Evolutionary conservation across 1,284 basidiomycete species (phyloP).

Genomic region (Coniophora puteana): DNA sequence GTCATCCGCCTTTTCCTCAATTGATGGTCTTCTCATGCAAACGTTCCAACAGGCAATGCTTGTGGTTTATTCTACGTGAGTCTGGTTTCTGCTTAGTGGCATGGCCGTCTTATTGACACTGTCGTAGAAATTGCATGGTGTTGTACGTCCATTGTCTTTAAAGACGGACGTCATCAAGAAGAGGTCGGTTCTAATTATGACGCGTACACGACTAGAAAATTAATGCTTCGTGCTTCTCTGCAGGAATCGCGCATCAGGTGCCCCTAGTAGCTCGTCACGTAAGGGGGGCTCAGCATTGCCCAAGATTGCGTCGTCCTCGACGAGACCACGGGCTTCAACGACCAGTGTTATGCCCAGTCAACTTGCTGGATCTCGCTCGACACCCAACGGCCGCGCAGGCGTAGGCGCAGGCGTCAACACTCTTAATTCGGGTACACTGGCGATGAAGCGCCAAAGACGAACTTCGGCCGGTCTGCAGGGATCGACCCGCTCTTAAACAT

Average conservation of each 20-base stretch:
- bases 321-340: constrained; percentile 44
- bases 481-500: constrained; percentile 23
- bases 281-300: constrained; percentile 58
- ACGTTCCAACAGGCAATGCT: constrained; percentile 58
- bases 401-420: constrained; percentile 18
- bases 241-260: constrained; percentile 77
- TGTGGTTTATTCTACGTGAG: constrained; percentile 89
- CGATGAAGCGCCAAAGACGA: constrained; percentile 78
- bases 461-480: constrained; percentile 52
- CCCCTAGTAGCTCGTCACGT: constrained; percentile 57
- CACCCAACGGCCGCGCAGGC: constrained; percentile 29
- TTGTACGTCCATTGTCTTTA: constrained; percentile 88
- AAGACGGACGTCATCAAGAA: constrained; percentile 99
- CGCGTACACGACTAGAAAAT: constrained; percentile 5
- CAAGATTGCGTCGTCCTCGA: constrained; percentile 67
- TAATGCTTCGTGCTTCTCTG: constrained; percentile 12
- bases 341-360: constrained; percentile 53
- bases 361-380: constrained; percentile 36
- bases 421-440: constrained; percentile 37
- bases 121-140: constrained; percentile 87
- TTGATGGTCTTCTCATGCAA: constrained; percentile 5
- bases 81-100: too few relatives aligned
- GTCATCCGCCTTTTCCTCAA: constrained; percentile 18
- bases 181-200: constrained; percentile 75
- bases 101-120: constrained; percentile 15